Evolutionary conservation across 1,284 basidiomycete species (phyloP), one percentile per base, ranked within the genome.

Genomic region (Marasmius fiardii): DNA sequence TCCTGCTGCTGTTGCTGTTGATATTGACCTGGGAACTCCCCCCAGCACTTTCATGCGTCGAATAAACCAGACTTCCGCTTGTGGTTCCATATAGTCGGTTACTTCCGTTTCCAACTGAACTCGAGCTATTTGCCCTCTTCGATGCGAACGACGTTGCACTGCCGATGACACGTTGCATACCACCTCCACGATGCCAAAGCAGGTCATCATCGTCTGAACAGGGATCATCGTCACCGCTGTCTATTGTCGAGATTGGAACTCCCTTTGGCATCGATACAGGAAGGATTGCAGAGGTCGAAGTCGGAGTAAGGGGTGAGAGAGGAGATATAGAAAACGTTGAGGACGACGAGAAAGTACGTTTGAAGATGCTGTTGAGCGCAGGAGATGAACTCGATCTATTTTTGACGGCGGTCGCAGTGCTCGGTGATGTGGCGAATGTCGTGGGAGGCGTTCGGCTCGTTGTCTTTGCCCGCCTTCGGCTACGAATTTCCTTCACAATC

Each of bases 211-310:
- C 43, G 12, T 49, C 47, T 49, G 47, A 49, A 31, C 33, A 26
- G 8, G 47, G 24, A 26, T 49, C 47, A 49, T 49, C 44, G 23
- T 45, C 44, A 24, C 44, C 44, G 44, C 44, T 45, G 44, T 45
- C 44, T 20, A 28, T 23, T 23, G n/a, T n/a, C n/a, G 20, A 45
- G 44, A 7, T 45, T 24, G 24, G 47, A 18, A 26, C 28, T 10
- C 21, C 11, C 28, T 31, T 31, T 11, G 47, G 47, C 47, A 49
- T 49, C 31, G 47, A 49, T 16, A 49, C 10, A 16, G 47, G 47
- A 31, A 49, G 8, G 20, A 31, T 33, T 16, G 23, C 7, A 45
- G 26, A 24, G 16, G 20, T 23, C 44, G 44, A 11, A 20, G 26
- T 23, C 7, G 44, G 44, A n/a, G 39, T 14, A 4, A 41, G 39